Evolutionary conservation across 345 rosid genomes (phyloP).

Genomic region (Rhizophora mangle): DNA sequence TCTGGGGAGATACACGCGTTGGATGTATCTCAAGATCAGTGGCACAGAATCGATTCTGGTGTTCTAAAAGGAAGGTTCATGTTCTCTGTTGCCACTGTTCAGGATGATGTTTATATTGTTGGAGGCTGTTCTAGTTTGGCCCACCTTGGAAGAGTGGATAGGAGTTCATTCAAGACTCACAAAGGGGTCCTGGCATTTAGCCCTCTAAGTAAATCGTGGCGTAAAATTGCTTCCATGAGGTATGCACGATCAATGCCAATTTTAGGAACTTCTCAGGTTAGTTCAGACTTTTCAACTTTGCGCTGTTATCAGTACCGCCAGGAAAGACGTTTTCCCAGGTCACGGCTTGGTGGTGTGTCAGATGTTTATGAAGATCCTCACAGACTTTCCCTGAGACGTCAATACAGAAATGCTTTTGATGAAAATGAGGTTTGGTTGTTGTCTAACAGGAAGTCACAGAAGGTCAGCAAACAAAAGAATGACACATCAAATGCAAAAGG

Average conservation of each 20-base stretch:
- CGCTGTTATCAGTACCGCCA: constrained; percentile 59
- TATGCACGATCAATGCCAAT: constrained; percentile 81
- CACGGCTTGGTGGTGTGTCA: constrained; percentile 65
- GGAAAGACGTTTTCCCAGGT: constrained; percentile 64
- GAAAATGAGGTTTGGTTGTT: constrained; percentile 41
- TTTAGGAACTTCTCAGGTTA: constrained; percentile 67
- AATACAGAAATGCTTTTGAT: constrained; percentile 49
- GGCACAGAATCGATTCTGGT: constrained; percentile 73
- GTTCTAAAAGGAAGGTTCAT: constrained; percentile 74
- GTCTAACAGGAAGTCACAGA: constrained; percentile 46
- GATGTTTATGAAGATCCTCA: constrained; percentile 98
- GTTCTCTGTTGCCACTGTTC: constrained; percentile 74
- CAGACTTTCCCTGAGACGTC: constrained; percentile 79
- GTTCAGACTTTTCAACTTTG: constrained; percentile 45
- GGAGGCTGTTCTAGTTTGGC: constrained; percentile 86
- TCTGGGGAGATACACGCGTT: constrained; percentile 78
- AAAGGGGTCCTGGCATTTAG: constrained; percentile 74
- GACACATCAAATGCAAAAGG: constrained; percentile 40
- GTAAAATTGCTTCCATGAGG: constrained; percentile 74
- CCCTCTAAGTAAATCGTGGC: constrained; percentile 81
- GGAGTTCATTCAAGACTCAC: constrained; percentile 80
- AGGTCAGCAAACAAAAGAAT: constrained; percentile 50
- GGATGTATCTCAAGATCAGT: constrained; percentile 67
- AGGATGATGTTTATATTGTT: constrained; percentile 71
- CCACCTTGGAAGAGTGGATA: constrained; percentile 63